These are phyloP conservation scores for Iberis pinnata DNA, from an alignment of 345 rosid genomes.

Conservation along the genomic window DNA sequence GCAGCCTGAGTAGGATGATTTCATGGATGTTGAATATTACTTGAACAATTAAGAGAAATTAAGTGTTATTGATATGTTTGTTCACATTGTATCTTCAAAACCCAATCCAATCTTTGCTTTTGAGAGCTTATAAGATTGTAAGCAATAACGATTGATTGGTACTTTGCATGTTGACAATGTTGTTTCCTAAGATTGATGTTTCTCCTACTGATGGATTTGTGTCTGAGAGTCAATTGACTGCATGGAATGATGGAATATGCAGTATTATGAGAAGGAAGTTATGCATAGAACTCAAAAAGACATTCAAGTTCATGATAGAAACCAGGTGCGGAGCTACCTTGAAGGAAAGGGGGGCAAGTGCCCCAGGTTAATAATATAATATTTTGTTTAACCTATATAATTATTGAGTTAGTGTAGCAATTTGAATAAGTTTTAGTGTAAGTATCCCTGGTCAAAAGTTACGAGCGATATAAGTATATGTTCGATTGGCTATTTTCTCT, in stretches of 20 bases:
- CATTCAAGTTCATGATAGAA: slow-evolving; percentile 83
- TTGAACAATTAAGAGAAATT: slow-evolving; percentile 79
- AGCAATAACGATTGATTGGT: background rate
- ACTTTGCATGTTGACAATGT: slow-evolving; percentile 46
- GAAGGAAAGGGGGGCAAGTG: too few species aligned
- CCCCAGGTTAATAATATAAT: too few species aligned
- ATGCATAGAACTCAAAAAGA: slow-evolving; percentile 75
- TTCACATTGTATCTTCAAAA: too few species aligned
- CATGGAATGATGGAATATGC: slow-evolving; percentile 82
- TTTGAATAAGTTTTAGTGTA: too few species aligned
- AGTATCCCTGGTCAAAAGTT: too few species aligned
- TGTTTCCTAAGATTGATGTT: slow-evolving; percentile 90
- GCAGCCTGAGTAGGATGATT: slow-evolving; percentile 95
- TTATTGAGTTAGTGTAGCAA: too few species aligned
- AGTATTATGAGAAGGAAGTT: slow-evolving; percentile 63
- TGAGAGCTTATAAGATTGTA: background rate
- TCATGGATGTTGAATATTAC: slow-evolving; percentile 87
- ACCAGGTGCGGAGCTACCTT: too few species aligned
- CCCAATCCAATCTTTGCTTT: too few species aligned
- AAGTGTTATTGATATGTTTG: slow-evolving; percentile 71
- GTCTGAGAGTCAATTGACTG: slow-evolving; percentile 66
- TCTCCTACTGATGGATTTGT: slow-evolving; percentile 71
- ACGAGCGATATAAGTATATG: too few species aligned
- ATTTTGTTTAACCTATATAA: too few species aligned
- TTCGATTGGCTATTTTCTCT: too few species aligned